These are phyloP conservation scores for Stellera chamaejasme DNA, from an alignment of 345 rosid species.

Conservation along the genomic window DNA sequence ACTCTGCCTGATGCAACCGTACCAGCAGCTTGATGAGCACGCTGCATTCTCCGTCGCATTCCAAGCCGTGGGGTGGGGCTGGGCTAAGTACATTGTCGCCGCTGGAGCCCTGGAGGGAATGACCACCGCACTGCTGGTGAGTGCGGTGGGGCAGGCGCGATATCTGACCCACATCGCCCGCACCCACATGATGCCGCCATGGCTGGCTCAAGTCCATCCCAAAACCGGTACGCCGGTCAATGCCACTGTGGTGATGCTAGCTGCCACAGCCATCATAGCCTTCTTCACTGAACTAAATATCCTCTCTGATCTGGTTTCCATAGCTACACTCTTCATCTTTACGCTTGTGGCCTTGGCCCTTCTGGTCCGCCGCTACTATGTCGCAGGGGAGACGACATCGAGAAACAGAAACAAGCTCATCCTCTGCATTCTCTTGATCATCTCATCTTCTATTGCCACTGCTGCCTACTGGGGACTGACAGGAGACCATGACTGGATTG, in stretches of 20 bases:
- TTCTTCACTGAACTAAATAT: slow-evolving; percentile 64
- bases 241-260: slow-evolving; percentile 58
- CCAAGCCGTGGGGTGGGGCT: slow-evolving; percentile 45
- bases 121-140: slow-evolving; percentile 72
- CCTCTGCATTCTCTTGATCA: slow-evolving; percentile 30
- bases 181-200: slow-evolving; percentile 87
- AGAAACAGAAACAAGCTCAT: slow-evolving; percentile 37
- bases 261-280: slow-evolving; percentile 47
- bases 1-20: slow-evolving; percentile 62
- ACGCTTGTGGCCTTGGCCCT: slow-evolving; percentile 68
- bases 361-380: slow-evolving; percentile 71
- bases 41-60: slow-evolving; percentile 80
- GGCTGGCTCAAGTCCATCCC: slow-evolving; percentile 55
- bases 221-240: slow-evolving; percentile 71
- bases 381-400: slow-evolving; percentile 36
- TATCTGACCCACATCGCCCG: slow-evolving; percentile 87
- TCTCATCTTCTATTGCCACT: slow-evolving; percentile 39
- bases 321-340: slow-evolving; percentile 76
- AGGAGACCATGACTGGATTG: slow-evolving; percentile 36
- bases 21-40: slow-evolving; percentile 29
- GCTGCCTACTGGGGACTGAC: slow-evolving; percentile 45
- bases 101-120: slow-evolving; percentile 74
- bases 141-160: slow-evolving; percentile 72
- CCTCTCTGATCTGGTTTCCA: slow-evolving; percentile 53
- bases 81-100: slow-evolving; percentile 88